Base-by-base conservation (phyloP, 495 filamentous ascomycete species). In the Neurospora discreta region DNA sequence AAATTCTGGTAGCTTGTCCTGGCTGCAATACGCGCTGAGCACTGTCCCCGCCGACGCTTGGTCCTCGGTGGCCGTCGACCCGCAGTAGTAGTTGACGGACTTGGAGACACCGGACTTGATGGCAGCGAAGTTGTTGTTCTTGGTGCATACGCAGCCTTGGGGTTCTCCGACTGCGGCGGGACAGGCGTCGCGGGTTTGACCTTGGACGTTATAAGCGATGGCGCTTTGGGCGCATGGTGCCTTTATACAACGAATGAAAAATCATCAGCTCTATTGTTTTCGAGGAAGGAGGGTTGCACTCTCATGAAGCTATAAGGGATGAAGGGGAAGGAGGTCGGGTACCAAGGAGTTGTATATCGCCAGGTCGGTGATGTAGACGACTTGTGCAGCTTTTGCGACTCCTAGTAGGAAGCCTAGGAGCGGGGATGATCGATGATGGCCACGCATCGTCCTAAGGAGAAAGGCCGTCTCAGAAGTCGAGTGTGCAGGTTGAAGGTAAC, bases 71-170 rank as follows among this genome's bases (percentile, higher is more conserved):
- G 84, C 84, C 1, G 80, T 81, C 16, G 77, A 74, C 8, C 81
- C 81, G 44, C 85, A 87, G 20, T 74, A 78, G 58, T 79, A 77
- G 70, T 75, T 79, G 33, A 87, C 74, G 4, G 78, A 81, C 0
- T 72, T 68, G 0, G 84, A 82, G 13, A 87, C 77, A 10, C 43
- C 74, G 5, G 77, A 75, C 36, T 78, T 75, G 69, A 87, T 78
- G 9, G 80, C 80, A 9, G 75, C 78, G n/a, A 81, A 78, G 75
- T 84, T 83, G 58, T 80, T 77, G 75, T 84, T 81, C 72, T 86
- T 83, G 68, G 83, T 84, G 76, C 85, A 87, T 39, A 84, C 78
- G 43, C 85, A 87, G 10, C 78, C 81, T 74, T 84, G 82, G 1
- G 86, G 80, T 11, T 79, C 81, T 1, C 80, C 78, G 10, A 78